Evolutionary conservation across 2,329 filamentous ascomycete genomes (phyloP).

Genomic region (Neofusicoccum kwambonambiense): DNA sequence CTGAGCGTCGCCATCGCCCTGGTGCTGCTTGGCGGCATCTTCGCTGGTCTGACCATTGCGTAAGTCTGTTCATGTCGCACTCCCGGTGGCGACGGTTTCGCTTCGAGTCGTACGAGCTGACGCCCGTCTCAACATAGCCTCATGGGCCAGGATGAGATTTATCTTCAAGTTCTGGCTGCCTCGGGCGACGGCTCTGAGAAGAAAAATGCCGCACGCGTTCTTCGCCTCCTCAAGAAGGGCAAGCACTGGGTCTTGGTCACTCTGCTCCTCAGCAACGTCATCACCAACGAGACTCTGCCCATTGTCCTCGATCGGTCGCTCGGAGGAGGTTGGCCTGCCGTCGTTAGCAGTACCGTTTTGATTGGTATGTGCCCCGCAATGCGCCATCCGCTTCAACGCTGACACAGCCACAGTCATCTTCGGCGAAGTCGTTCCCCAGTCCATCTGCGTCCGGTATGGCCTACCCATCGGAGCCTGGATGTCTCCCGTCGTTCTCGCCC

Average conservation of each 20-base stretch:
- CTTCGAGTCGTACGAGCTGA: constrained; percentile 25
- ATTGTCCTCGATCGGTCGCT: constrained; percentile 93
- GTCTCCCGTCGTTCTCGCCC: constrained; percentile 77
- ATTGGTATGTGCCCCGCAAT: constrained; percentile 65
- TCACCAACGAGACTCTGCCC: constrained; percentile 94
- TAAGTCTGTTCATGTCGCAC: constrained; percentile 43
- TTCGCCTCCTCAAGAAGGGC: constrained; percentile 76
- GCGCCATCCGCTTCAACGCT: constrained; percentile 20
- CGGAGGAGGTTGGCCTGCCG: constrained; percentile 90
- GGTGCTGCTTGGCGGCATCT: constrained; percentile 85
- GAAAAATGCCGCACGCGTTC: constrained; percentile 78
- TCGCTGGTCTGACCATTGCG: constrained; percentile 91
- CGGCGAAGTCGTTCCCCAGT: constrained; percentile 93
- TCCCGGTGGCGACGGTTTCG: not conserved
- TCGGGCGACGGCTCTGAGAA: constrained; percentile 83
- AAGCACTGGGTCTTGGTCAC: constrained; percentile 99
- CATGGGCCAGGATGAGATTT: constrained; percentile 86
- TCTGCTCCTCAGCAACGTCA: constrained; percentile 89
- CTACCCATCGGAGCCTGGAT: constrained; percentile 93
- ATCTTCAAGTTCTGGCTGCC: constrained; percentile 88
- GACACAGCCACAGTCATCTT: constrained; percentile 73
- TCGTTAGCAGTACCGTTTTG: constrained; percentile 86
- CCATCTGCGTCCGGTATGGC: constrained; percentile 92
- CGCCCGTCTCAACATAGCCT: constrained; percentile 40
- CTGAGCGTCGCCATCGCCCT: constrained; percentile 74